phyloP scores from a whole-genome alignment of 768 basidiomycete species.

The Termitomyces sp. region DNA sequence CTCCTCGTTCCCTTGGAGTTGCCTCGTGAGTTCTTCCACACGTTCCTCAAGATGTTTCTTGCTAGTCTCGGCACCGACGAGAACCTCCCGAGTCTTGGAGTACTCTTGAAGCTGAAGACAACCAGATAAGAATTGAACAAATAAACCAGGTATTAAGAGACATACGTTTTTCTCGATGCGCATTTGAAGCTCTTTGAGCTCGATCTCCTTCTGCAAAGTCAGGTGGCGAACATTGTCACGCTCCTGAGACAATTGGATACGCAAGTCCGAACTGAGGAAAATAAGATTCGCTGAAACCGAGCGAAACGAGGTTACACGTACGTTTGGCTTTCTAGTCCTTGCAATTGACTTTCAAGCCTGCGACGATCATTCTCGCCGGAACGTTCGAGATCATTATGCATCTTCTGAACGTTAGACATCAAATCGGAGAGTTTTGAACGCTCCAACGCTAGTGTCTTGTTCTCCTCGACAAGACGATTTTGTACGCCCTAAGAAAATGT shows the following conservation, averaged over 20 bases:
- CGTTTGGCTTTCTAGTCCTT: slow-evolving; percentile 78
- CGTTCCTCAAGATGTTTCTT: slow-evolving; percentile 77
- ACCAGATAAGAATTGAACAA: slow-evolving; percentile 8
- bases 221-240: slow-evolving; percentile 72
- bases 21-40: slow-evolving; percentile 55
- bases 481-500: slow-evolving; percentile 63
- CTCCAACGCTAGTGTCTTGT: slow-evolving; percentile 75
- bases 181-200: slow-evolving; percentile 69
- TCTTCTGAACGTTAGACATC: slow-evolving; percentile 86
- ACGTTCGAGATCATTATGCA: slow-evolving; percentile 85
- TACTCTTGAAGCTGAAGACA: slow-evolving; percentile 58
- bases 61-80: slow-evolving; percentile 74
- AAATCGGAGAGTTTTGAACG: slow-evolving; percentile 84
- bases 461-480: slow-evolving; percentile 79
- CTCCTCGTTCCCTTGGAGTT: slow-evolving; percentile 76
- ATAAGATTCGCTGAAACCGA: neutral
- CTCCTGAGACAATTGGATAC: slow-evolving; percentile 67
- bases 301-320: slow-evolving; percentile 33
- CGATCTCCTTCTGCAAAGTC: slow-evolving; percentile 79
- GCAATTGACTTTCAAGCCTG: slow-evolving; percentile 76
- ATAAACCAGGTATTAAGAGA: slow-evolving; percentile 2
- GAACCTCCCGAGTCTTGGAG: slow-evolving; percentile 64
- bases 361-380: slow-evolving; percentile 81
- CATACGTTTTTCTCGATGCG: slow-evolving; percentile 72
- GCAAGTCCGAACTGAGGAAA: slow-evolving; percentile 64